Evolutionary conservation across 2,329 filamentous ascomycete genomes (phyloP).

Genomic region (Paradendryphiella salina): DNA sequence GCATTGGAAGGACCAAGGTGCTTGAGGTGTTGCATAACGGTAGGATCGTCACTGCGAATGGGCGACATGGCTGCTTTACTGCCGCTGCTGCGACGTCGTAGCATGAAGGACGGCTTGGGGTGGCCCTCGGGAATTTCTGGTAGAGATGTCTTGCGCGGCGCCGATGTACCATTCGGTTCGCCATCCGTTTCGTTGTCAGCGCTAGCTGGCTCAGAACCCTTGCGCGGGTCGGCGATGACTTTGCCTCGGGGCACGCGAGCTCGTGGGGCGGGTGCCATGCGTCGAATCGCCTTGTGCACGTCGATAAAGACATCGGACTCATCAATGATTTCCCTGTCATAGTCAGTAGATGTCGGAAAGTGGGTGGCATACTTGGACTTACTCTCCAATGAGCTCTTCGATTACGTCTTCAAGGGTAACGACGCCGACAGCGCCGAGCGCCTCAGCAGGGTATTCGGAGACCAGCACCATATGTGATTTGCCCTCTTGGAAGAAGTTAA

Average conservation of each 20-base stretch:
- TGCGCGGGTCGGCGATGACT: slow-evolving; percentile 53
- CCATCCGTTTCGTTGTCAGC: slow-evolving; percentile 24
- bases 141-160: slow-evolving; percentile 37
- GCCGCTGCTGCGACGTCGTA: slow-evolving; percentile 53
- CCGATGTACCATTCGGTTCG: slow-evolving; percentile 21
- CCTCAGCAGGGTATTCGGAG: slow-evolving; percentile 85
- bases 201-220: slow-evolving; percentile 30
- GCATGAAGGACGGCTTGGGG: slow-evolving; percentile 48
- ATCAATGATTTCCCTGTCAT: slow-evolving; percentile 86
- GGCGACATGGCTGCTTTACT: slow-evolving; percentile 42
- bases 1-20: slow-evolving; percentile 67
- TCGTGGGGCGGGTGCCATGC: slow-evolving; percentile 81
- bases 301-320: slow-evolving; percentile 98
- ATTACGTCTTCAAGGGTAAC: slow-evolving; percentile 98
- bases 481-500: slow-evolving; percentile 99
- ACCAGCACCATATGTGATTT: slow-evolving; percentile 99
- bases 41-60: slow-evolving; percentile 57
- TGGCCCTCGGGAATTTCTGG: slow-evolving; percentile 32
- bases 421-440: slow-evolving; percentile 86
- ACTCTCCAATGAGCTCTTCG: slow-evolving; percentile 97
- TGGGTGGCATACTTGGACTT: slow-evolving; percentile 49
- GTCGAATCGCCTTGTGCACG: slow-evolving; percentile 95
- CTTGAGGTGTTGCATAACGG: slow-evolving; percentile 63
- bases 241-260: slow-evolving; percentile 65
- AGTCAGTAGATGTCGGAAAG: slow-evolving; percentile 12